Conservation (phyloP, 441 rosid genomes). For the Bruguiera hainesii region DNA sequence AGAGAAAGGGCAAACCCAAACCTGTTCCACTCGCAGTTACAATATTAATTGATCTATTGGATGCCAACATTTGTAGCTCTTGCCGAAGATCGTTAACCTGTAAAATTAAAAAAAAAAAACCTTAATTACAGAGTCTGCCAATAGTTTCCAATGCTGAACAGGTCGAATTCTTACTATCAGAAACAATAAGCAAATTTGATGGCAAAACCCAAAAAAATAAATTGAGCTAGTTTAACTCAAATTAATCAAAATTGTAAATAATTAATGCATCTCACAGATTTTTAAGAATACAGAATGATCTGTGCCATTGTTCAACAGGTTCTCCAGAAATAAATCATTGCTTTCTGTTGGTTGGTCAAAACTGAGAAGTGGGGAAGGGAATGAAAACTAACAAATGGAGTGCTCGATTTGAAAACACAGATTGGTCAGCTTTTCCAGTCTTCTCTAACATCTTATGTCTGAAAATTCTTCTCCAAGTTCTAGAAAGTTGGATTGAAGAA, state of each 20-base stretch:
- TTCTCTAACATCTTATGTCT: too few relatives aligned
- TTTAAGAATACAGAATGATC: too few relatives aligned
- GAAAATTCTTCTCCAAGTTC: too few relatives aligned
- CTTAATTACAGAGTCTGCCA: constrained; percentile 15
- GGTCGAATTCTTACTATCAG: background rate
- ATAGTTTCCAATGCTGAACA: constrained; percentile 5
- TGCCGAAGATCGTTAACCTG: constrained; percentile 75
- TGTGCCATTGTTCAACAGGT: too few relatives aligned
- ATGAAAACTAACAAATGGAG: too few relatives aligned
- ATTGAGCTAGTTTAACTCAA: background rate
- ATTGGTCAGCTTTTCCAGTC: too few relatives aligned
- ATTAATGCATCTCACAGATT: background rate
- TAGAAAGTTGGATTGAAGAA: too few relatives aligned
- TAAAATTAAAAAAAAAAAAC: constrained; percentile 19
- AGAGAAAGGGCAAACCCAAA: constrained; percentile 25
- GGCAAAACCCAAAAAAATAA: background rate
- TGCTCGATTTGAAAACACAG: too few relatives aligned
- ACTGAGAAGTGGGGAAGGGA: too few relatives aligned
- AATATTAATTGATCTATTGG: constrained; percentile 65
- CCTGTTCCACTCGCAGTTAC: constrained; percentile 71
- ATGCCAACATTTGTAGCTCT: constrained; percentile 55
- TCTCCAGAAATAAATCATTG: too few relatives aligned
- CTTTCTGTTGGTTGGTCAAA: too few relatives aligned
- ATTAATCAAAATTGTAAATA: too few relatives aligned
- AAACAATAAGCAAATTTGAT: constrained; percentile 1